phyloP scores from a whole-genome alignment of 805 yeast genomes.

The Nakazawaea wyomingensis region DNA sequence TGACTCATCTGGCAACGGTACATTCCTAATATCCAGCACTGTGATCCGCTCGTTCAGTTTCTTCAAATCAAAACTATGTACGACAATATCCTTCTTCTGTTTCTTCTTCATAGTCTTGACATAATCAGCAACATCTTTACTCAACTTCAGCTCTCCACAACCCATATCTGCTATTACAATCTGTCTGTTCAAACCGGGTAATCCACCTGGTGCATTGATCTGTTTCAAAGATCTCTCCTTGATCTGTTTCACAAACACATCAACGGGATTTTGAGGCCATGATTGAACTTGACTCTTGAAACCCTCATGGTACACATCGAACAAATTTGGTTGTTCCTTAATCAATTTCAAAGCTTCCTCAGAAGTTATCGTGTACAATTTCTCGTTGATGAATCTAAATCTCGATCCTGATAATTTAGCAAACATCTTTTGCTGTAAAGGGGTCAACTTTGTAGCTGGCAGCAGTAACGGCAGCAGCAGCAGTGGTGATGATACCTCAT shows the following conservation, averaged over 20 bases:
- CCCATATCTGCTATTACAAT: slow-evolving; percentile 97
- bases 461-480: slow-evolving; percentile 9
- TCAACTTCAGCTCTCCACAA: slow-evolving; percentile 93
- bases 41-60: slow-evolving; percentile 86
- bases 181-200: slow-evolving; percentile 66
- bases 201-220: slow-evolving; percentile 94
- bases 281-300: slow-evolving; percentile 91
- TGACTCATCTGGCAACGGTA: slow-evolving; percentile 75
- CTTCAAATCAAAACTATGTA: slow-evolving; percentile 88
- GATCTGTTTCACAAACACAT: slow-evolving; percentile 73
- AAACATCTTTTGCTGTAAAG: slow-evolving; percentile 93
- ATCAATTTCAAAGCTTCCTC: slow-evolving; percentile 70
- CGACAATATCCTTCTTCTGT: slow-evolving; percentile 43
- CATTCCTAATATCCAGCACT: slow-evolving; percentile 92
- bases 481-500: too few relatives aligned
- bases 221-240: slow-evolving; percentile 53
- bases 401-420: slow-evolving; percentile 91
- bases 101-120: slow-evolving; percentile 31
- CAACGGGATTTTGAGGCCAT: slow-evolving; percentile 99
- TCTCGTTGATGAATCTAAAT: slow-evolving; percentile 97
- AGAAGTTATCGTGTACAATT: slow-evolving; percentile 83
- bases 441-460: slow-evolving; percentile 54
- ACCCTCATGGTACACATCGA: slow-evolving; percentile 93
- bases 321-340: slow-evolving; percentile 76
- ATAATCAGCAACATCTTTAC: slow-evolving; percentile 56